A percentile compares a stretch with the other conserved stretches of the same genome.
phyloP scores from a whole-genome alignment of 2,329 filamentous ascomycete genomes.

The Colletotrichum orbiculare region DNA sequence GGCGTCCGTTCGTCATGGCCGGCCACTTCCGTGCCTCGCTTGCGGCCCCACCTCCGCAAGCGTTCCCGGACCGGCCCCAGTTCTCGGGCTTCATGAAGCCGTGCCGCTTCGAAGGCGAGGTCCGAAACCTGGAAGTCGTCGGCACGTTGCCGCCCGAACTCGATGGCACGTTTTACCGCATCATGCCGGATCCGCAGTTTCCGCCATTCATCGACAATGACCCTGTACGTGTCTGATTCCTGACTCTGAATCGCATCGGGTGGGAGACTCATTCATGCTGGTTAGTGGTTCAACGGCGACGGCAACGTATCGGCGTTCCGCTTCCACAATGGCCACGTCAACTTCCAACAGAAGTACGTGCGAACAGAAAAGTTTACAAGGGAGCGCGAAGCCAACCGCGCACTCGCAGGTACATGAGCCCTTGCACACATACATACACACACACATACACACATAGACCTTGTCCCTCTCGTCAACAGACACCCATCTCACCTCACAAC shows the following conservation, averaged over 20 bases:
- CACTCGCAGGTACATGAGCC: slow-evolving; percentile 24
- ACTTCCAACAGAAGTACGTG: slow-evolving; percentile 50
- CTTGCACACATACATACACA: not conserved
- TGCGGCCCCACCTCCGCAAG: slow-evolving; percentile 18
- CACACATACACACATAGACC: not conserved
- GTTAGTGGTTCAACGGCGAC: slow-evolving; percentile 53
- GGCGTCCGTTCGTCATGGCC: slow-evolving; percentile 5
- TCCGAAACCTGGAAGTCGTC: slow-evolving; percentile 36
- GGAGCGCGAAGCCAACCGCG: slow-evolving; percentile 49
- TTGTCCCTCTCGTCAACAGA: not conserved
- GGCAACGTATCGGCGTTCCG: slow-evolving; percentile 51
- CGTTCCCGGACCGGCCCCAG: slow-evolving; percentile 30
- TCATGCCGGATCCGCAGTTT: slow-evolving; percentile 55
- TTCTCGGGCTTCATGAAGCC: slow-evolving; percentile 35
- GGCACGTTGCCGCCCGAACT: slow-evolving; percentile 40
- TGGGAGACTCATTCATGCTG: slow-evolving; percentile 15
- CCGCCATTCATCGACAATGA: slow-evolving; percentile 40
- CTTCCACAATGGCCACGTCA: slow-evolving; percentile 46
- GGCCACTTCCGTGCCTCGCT: slow-evolving; percentile 29
- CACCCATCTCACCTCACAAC: not conserved
- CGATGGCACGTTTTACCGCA: slow-evolving; percentile 43
- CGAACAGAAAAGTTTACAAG: slow-evolving; percentile 52
- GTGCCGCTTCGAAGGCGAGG: slow-evolving; percentile 35
- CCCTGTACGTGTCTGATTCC: slow-evolving; percentile 10
- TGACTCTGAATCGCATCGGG: not conserved